Evolutionary conservation across 2,329 filamentous ascomycete species (phyloP).

Genomic region (Aureobasidium lini): DNA sequence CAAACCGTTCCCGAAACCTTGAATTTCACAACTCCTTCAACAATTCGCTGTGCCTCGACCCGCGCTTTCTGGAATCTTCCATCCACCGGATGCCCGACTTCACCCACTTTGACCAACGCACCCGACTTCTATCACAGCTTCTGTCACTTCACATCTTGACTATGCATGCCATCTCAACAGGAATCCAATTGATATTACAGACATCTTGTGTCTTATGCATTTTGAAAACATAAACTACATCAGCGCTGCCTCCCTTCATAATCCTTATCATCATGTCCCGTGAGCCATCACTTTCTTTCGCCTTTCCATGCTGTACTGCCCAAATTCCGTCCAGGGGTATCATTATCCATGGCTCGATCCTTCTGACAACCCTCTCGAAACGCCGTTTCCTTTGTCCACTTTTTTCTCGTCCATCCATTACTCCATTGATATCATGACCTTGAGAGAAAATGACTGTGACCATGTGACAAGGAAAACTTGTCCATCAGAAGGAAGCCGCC

Average conservation of each 20-base stretch:
- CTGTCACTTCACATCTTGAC: neutral
- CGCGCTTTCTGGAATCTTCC: conserved; percentile 9
- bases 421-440: neutral
- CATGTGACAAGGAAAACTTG: neutral
- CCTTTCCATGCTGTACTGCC: conserved; percentile 8
- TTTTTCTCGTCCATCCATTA: neutral
- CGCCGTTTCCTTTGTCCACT: neutral
- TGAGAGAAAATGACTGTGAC: neutral
- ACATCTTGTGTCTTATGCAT: conserved; percentile 1
- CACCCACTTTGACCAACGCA: neutral
- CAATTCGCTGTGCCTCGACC: neutral
- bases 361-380: neutral
- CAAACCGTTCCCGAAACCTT: conserved; percentile 8
- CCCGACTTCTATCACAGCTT: neutral
- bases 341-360: neutral
- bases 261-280: neutral
- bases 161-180: neutral
- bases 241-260: conserved; percentile 6
- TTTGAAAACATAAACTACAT: neutral
- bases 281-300: neutral
- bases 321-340: conserved; percentile 2
- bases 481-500: neutral
- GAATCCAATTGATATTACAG: neutral
- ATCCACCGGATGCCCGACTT: neutral
- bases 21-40: neutral